These are phyloP conservation scores for Globisporangium middletonii DNA, from an alignment of 352 stramenopile genomes.

Conservation along the genomic window DNA sequence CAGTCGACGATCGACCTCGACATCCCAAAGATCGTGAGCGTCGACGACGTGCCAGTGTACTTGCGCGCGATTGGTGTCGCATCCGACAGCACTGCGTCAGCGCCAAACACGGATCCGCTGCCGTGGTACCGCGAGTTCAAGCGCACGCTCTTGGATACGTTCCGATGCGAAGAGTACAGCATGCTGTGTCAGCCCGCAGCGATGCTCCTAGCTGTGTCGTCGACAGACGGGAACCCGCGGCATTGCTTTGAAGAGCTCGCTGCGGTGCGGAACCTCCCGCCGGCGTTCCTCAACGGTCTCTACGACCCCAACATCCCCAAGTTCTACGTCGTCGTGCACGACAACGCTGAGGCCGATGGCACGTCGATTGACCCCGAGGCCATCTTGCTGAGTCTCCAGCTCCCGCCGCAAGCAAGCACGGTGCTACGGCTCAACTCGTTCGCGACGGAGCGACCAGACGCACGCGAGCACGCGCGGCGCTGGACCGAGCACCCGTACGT, in stretches of 20 bases:
- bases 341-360: conserved; percentile 66
- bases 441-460: conserved; percentile 21
- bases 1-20: conserved; percentile 48
- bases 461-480: conserved; percentile 18
- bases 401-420: conserved; percentile 34
- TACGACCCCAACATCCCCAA: conserved; percentile 81
- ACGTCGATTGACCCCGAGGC: conserved; percentile 75
- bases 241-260: conserved; percentile 68
- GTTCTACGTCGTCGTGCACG: conserved; percentile 88
- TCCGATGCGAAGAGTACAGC: conserved; percentile 77
- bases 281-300: conserved; percentile 59
- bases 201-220: conserved; percentile 77
- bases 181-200: conserved; percentile 66
- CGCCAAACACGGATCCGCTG: conserved; percentile 33
- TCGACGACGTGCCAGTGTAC: conserved; percentile 67
- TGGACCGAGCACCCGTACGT: conserved; percentile 66
- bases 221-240: conserved; percentile 74
- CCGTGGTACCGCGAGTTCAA: conserved; percentile 82
- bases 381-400: conserved; percentile 67
- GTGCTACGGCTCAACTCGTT: conserved; percentile 74
- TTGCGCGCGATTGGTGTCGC: conserved; percentile 45
- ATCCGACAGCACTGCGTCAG: conserved; percentile 15
- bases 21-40: conserved; percentile 42
- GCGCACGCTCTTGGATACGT: conserved; percentile 72
- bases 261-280: conserved; percentile 36